phyloP scores from a whole-genome alignment of 257 asterid genomes.

The Coffea canephora region DNA sequence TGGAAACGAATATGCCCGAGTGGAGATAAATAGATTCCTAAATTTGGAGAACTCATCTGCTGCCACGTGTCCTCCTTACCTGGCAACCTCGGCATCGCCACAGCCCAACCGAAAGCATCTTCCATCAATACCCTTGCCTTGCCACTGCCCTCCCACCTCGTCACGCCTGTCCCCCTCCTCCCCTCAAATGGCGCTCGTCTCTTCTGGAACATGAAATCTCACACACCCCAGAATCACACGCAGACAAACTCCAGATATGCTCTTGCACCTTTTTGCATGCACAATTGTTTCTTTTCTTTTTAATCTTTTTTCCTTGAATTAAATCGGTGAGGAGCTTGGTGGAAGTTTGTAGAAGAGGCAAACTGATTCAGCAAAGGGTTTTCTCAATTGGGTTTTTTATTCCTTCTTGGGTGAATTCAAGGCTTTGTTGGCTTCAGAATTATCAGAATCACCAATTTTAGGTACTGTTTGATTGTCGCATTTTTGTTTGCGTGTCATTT shows the following conservation, averaged over 20 bases:
- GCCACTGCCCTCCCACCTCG: neutral
- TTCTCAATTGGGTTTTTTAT: constrained; percentile 21
- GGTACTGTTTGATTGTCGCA: constrained; percentile 35
- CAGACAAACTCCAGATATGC: too few relatives aligned
- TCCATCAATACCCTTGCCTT: neutral
- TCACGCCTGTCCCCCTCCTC: neutral
- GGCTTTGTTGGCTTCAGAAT: constrained; percentile 39
- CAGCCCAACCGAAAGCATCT: constrained; percentile 1
- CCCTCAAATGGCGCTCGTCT: constrained; percentile 7
- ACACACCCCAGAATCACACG: neutral
- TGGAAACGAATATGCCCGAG: constrained; percentile 4
- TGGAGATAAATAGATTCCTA: constrained; percentile 11
- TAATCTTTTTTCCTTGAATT: neutral
- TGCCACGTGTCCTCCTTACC: constrained; percentile 19
- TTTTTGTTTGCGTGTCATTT: neutral
- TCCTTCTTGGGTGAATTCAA: constrained; percentile 16
- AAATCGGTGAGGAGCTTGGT: neutral
- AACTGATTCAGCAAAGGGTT: neutral
- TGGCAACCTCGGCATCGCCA: constrained; percentile 12
- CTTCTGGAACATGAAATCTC: neutral
- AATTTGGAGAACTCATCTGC: constrained; percentile 1
- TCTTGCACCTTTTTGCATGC: neutral
- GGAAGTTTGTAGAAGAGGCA: constrained; percentile 7
- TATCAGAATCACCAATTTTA: constrained; percentile 35
- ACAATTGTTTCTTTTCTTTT: neutral